Evolutionary conservation across 2,329 filamentous ascomycete genomes (phyloP).

Genomic region (Paramyrothecium sp.): DNA sequence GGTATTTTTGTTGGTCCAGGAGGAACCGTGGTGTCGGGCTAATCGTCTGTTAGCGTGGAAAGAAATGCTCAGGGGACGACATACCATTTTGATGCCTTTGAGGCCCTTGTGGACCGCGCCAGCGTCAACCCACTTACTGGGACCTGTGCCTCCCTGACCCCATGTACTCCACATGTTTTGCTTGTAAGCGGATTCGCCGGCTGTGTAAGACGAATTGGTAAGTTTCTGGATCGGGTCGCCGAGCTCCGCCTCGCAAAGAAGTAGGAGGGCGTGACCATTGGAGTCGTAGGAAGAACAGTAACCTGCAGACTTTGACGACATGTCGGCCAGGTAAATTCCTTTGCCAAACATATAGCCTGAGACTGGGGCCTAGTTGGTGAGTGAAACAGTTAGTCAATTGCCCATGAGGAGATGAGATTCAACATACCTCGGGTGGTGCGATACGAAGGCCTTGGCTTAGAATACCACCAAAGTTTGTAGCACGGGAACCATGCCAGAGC

Average conservation of each 20-base stretch:
- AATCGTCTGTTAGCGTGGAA: constrained; percentile 11
- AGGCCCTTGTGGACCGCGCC: constrained; percentile 61
- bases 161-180: constrained; percentile 65
- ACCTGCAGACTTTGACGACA: constrained; percentile 77
- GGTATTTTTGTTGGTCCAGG: constrained; percentile 47
- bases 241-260: constrained; percentile 79
- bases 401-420: too few species aligned
- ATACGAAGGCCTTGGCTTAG: constrained; percentile 87
- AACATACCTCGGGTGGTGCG: constrained; percentile 65
- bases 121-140: constrained; percentile 74
- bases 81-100: constrained; percentile 68
- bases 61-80: constrained; percentile 19
- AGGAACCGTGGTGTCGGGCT: constrained; percentile 48
- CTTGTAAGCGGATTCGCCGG: constrained; percentile 60
- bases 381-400: too few species aligned
- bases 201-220: constrained; percentile 54
- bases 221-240: constrained; percentile 72
- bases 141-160: constrained; percentile 65
- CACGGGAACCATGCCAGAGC: constrained; percentile 84
- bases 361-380: constrained; percentile 55
- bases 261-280: constrained; percentile 68
- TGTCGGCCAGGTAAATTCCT: constrained; percentile 85
- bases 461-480: constrained; percentile 85
- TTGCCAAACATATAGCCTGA: constrained; percentile 88
- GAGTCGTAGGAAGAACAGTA: constrained; percentile 67